Evolutionary conservation across 2,329 filamentous ascomycete species (phyloP).

Genomic region (Orbilia brochopaga): DNA sequence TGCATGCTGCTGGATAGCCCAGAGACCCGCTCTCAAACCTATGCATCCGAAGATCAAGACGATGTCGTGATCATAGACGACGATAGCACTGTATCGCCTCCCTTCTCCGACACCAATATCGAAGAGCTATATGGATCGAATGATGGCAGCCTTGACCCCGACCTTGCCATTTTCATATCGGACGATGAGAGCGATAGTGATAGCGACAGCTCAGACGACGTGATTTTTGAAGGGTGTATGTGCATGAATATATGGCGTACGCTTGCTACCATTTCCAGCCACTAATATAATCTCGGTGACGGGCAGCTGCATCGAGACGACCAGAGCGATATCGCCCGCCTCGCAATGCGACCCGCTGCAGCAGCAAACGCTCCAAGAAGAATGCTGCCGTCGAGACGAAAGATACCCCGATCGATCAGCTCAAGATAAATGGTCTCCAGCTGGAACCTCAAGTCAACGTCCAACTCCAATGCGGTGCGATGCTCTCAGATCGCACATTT

Average conservation of each 20-base stretch:
- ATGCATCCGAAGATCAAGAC: background rate
- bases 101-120: slow-evolving; percentile 5
- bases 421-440: slow-evolving; percentile 31
- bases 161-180: slow-evolving; percentile 34
- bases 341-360: slow-evolving; percentile 9
- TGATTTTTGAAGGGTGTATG: slow-evolving; percentile 33
- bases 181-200: slow-evolving; percentile 22
- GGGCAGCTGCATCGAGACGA: slow-evolving; percentile 9
- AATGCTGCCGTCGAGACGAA: slow-evolving; percentile 8
- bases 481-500: slow-evolving; percentile 12
- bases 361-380: slow-evolving; percentile 10
- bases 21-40: background rate
- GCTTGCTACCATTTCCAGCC: background rate
- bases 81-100: background rate
- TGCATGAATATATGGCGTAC: background rate
- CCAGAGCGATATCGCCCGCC: background rate
- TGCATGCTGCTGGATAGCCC: background rate
- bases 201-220: slow-evolving; percentile 21
- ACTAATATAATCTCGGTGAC: background rate
- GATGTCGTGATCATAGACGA: background rate
- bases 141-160: slow-evolving; percentile 13
- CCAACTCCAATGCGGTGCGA: slow-evolving; percentile 26
- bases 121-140: background rate
- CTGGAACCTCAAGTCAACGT: slow-evolving; percentile 24
- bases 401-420: slow-evolving; percentile 17